Evolutionary conservation across 1,284 basidiomycete genomes (phyloP), one percentile per base, ranked within the genome.

Genomic region (Microbotryum saponariae): DNA sequence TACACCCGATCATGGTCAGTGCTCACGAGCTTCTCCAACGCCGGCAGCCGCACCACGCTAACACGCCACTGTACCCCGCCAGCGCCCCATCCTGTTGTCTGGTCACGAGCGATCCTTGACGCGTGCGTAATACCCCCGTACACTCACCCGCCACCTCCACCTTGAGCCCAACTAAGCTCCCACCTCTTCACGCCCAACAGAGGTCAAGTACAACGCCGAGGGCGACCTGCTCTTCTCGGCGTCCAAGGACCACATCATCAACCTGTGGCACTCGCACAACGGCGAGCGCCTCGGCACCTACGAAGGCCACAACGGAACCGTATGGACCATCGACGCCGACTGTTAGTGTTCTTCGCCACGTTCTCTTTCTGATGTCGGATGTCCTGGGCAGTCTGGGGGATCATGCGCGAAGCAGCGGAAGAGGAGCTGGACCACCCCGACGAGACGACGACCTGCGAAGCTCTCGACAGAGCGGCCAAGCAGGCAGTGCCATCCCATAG

Each of bases 21-120:
- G 16, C 5, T 42, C 37, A 6, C 16, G 37, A 18, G 14, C 3
- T 42, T 42, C 1, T 27, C 6, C 27, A 6, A 42, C 37, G 16
- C 37, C 6, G 4, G 16, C 37, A 31, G 31, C 37, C 1, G 37
- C 14, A 42, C 37, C 16, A 16, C n/a, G 48, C 21, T n/a, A n/a
- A 33, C n/a, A 6, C 47, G 27, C 6, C 2, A 46, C 57, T 47
- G 44, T 47, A n/a, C 8, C 16, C 51, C 14, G 3, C 18, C 51
- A 60, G 65, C 57, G 62, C 46, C 75, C 75, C 25, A 74, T 76
- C 59, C 70, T 77, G 47, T 73, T 75, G 50, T 72, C 77, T 87
- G 93, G 94, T 70, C 94, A 98, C 80, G 93, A 97, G 81, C 91
- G 94, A 73, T 90, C 96, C 63, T 81, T 98, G 74, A 97, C 92